These are phyloP conservation scores for Penicillium sp. DNA, from an alignment of 2,329 filamentous ascomycete genomes.

Conservation along the genomic window DNA sequence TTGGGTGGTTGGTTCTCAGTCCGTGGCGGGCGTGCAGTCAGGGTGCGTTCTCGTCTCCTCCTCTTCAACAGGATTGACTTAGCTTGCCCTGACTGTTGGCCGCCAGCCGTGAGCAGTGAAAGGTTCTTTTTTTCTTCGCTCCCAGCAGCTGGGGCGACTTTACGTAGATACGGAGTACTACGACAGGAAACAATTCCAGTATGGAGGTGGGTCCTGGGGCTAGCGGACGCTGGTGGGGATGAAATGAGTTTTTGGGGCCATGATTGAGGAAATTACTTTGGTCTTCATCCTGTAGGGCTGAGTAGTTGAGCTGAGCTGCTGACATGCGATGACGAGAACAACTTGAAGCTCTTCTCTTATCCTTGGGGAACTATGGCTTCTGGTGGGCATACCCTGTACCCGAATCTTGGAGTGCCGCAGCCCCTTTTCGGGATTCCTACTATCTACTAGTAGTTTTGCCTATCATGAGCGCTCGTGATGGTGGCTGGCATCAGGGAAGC, in stretches of 20 bases:
- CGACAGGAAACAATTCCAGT: neutral
- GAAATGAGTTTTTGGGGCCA: neutral
- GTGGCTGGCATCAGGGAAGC: neutral
- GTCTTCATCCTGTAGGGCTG: neutral
- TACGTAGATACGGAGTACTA: too few species aligned
- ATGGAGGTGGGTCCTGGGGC: neutral
- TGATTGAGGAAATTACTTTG: neutral
- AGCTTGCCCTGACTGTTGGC: neutral
- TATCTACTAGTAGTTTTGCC: neutral
- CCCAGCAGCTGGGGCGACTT: neutral
- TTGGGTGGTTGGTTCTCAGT: neutral
- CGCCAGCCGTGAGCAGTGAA: neutral
- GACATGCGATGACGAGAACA: neutral
- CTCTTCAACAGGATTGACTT: neutral
- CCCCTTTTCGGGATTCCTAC: neutral
- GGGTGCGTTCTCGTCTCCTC: neutral
- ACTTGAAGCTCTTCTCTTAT: neutral
- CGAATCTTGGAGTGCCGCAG: neutral
- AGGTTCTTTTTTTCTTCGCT: neutral
- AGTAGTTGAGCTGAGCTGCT: neutral
- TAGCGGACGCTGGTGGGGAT: neutral
- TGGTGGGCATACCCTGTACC: neutral
- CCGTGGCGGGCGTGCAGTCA: neutral
- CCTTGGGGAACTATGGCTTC: neutral
- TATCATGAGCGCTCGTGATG: neutral